Evolutionary conservation across 495 filamentous ascomycete species (phyloP).

Genomic region (Tuber borchii): DNA sequence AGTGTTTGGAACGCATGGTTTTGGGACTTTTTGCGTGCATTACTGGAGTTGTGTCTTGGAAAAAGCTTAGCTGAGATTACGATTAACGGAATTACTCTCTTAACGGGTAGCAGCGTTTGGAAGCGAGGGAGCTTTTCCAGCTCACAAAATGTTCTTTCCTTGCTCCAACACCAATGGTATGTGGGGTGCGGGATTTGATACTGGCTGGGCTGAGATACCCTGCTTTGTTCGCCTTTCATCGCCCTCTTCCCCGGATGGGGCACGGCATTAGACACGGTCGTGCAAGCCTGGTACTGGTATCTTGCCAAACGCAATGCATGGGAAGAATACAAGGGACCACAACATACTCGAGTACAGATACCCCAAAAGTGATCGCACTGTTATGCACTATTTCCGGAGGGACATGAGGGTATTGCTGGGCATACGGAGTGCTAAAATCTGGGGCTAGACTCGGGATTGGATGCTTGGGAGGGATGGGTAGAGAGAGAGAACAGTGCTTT

Average conservation of each 20-base stretch:
- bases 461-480: not conserved
- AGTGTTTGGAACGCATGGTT: not conserved
- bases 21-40: not conserved
- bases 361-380: not conserved
- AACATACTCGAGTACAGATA: not conserved
- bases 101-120: not conserved
- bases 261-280: not conserved
- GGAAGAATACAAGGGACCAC: not conserved
- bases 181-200: slow-evolving; percentile 3
- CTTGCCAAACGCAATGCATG: not conserved
- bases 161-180: not conserved
- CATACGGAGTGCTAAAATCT: not conserved
- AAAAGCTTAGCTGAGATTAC: not conserved
- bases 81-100: not conserved
- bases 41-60: not conserved
- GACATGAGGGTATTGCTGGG: not conserved
- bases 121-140: not conserved
- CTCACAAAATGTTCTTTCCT: not conserved
- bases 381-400: not conserved
- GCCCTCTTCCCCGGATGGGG: not conserved
- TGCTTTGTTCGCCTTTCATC: not conserved
- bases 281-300: slow-evolving; percentile 2
- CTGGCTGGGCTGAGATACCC: not conserved
- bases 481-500: not conserved
- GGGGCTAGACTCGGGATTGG: not conserved